Evolutionary conservation across 306 rosid species (phyloP).

Genomic region (Lotus japonicus): DNA sequence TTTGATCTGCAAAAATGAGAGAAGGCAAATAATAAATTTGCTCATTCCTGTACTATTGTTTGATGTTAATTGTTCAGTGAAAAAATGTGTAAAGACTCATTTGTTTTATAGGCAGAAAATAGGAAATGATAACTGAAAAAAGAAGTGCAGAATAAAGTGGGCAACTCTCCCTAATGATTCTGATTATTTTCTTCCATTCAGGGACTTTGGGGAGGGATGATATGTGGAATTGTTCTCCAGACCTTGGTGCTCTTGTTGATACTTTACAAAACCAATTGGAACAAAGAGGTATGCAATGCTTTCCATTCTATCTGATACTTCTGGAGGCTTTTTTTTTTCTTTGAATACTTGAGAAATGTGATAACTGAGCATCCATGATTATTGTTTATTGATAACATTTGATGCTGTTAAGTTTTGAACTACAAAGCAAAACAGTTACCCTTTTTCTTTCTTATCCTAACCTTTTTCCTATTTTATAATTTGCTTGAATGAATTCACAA

Average conservation of each 20-base stretch:
- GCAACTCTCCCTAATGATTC: not conserved
- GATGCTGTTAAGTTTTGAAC: not conserved
- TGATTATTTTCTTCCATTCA: not conserved
- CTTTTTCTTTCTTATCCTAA: not conserved
- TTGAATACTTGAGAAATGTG: not conserved
- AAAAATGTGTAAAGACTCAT: not conserved
- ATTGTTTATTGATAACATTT: no score
- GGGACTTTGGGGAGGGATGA: conserved; percentile 54
- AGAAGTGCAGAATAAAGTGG: not conserved
- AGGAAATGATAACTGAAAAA: not conserved
- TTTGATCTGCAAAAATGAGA: not conserved
- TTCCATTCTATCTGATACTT: not conserved
- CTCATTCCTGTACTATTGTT: not conserved
- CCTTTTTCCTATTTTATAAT: not conserved
- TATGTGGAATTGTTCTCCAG: conserved; percentile 39
- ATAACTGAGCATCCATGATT: not conserved
- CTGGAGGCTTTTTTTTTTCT: not conserved
- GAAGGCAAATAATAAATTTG: not conserved
- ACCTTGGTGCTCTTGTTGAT: conserved; percentile 25
- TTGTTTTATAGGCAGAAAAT: not conserved
- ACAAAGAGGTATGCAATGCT: conserved; percentile 33
- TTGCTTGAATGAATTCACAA: conserved; percentile 1
- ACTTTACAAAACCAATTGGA: conserved; percentile 42
- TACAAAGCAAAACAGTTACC: not conserved
- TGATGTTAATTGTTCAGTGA: not conserved